Evolutionary conservation across 805 yeast species (phyloP).

Genomic region (Wickerhamomyces ciferrii): DNA sequence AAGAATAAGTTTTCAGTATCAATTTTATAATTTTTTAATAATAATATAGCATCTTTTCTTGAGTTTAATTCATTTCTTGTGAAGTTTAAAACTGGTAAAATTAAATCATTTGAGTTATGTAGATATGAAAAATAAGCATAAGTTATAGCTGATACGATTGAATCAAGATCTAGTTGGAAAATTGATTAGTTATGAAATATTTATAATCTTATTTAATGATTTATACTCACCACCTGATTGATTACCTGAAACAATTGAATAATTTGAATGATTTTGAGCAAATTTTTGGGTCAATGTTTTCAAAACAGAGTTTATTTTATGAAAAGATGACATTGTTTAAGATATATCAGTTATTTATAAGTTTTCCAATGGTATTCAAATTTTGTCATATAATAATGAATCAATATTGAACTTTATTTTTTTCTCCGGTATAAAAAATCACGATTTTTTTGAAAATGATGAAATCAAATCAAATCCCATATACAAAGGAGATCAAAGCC

Average conservation of each 20-base stretch:
- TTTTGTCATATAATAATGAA: no score
- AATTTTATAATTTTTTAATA: constrained; percentile 44
- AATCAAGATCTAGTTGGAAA: constrained; percentile 58
- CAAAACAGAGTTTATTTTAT: constrained; percentile 4
- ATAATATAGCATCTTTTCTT: constrained; percentile 63
- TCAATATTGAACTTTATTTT: no score
- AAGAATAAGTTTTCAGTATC: constrained; percentile 48
- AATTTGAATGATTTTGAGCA: constrained; percentile 2
- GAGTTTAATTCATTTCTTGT: constrained; percentile 57
- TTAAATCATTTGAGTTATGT: constrained; percentile 22
- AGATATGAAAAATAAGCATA: constrained; percentile 55
- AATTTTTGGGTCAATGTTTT: background rate
- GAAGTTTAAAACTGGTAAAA: constrained; percentile 76
- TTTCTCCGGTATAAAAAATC: no score
- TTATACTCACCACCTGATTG: constrained; percentile 63
- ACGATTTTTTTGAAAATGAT: no score
- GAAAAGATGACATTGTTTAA: background rate
- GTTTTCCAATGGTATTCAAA: no score
- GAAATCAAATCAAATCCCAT: no score
- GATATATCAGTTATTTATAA: no score
- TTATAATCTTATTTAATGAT: constrained; percentile 46
- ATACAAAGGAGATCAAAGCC: no score
- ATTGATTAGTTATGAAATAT: background rate
- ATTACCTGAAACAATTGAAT: constrained; percentile 63
- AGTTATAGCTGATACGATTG: constrained; percentile 70